A percentile compares a stretch with the other conserved stretches of the same genome.
These are phyloP conservation scores for Tetrahymena borealis DNA, from an alignment of 73 alveolate genomes.

Conservation along the genomic window DNA sequence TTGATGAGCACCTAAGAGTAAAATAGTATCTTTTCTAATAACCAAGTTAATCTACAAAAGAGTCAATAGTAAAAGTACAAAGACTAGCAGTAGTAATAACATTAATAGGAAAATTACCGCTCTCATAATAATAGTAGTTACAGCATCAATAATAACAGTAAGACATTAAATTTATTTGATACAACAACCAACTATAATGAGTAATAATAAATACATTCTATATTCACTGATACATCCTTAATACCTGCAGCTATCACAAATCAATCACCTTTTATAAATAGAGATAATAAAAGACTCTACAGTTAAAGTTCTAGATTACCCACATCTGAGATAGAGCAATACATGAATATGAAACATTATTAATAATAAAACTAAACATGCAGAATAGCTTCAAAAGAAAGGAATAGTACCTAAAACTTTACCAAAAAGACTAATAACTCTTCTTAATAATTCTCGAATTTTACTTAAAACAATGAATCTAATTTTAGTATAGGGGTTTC, in stretches of 20 bases:
- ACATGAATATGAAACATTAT: not conserved
- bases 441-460: not conserved
- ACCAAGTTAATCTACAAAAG: not conserved
- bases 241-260: not conserved
- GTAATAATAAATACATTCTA: not conserved
- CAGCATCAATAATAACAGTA: not conserved
- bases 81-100: not conserved
- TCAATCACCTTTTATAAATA: not conserved
- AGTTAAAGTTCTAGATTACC: not conserved
- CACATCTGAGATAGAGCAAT: not conserved
- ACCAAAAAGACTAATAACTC: not conserved
- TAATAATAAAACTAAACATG: not conserved
- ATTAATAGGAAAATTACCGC: too few species aligned
- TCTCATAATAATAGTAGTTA: not conserved
- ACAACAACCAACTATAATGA: not conserved
- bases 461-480: not conserved
- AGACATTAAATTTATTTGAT: not conserved
- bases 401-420: not conserved
- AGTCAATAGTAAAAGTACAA: not conserved
- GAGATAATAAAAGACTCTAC: not conserved
- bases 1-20: not conserved
- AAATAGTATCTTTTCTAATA: not conserved
- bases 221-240: not conserved
- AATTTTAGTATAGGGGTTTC: not conserved
- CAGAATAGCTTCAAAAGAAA: not conserved